Evolutionary conservation across 2,329 filamentous ascomycete species (phyloP), one percentile per base, ranked within the genome.

Genomic region (Cladophialophora yegresii): DNA sequence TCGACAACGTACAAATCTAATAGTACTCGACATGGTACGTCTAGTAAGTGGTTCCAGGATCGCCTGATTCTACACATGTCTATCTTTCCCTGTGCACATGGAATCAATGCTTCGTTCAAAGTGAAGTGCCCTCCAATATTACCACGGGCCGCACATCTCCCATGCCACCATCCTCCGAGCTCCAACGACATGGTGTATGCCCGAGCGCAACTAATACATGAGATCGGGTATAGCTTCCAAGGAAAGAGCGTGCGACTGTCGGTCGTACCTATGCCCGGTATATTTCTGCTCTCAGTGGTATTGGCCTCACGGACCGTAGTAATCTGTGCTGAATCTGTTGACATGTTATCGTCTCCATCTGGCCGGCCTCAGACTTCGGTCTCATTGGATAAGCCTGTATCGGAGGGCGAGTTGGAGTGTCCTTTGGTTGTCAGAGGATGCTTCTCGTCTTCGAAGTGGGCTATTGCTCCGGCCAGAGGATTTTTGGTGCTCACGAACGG

Each of bases 401-500:
- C 55, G 23, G 54, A 33, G 22, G 23, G 54, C 13, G 51, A 58
- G 8, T 26, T 22, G 12, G 36, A 40, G n/a, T 40, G 16, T 54
- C 43, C 51, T 36, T 58, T 61, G 57, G 30, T 36, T 49, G 43
- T n/a, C 20, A 50, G 16, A 23, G 20, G 20, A 16, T 43, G 26
- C 28, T 59, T n/a, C 54, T 61, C 58, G n/a, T 55, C 58, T n/a
- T 61, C 66, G n/a, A 68, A 60, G 22, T 64, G 64, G 26, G 54
- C 57, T 50, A 67, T 56, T 47, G 68, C 67, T 22, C 61, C 64
- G 10, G 58, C 56, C 47, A 70, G 50, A 22, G 67, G 68, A 51
- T 70, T 70, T 53, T 63, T 66, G 51, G 63, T 64, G 22, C 47
- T 59, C 23, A 64, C 58, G 43, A 69, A 70, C 7, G 68, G 68